A percentile compares a stretch with the other conserved stretches of the same genome.
These are phyloP conservation scores for Barnettozyma wickerhamii DNA, from an alignment of 805 yeast genomes.

Conservation along the genomic window DNA sequence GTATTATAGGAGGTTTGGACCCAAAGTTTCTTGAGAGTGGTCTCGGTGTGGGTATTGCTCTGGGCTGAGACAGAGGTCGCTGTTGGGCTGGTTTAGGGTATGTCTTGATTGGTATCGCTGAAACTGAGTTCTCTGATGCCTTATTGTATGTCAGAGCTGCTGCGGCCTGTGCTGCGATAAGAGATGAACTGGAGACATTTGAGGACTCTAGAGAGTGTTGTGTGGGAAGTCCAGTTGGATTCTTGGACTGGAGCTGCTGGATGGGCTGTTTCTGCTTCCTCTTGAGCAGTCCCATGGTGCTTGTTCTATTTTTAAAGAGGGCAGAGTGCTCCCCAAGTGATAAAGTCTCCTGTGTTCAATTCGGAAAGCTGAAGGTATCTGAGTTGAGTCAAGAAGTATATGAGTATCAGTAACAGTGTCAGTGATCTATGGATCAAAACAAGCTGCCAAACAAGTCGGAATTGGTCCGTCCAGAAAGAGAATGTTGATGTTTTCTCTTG, in stretches of 20 bases:
- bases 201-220: not conserved
- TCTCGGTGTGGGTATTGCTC: not conserved
- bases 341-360: too few species aligned
- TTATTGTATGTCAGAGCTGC: slow-evolving; percentile 12
- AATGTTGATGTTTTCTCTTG: not conserved
- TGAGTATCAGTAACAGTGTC: not conserved
- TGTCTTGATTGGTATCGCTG: not conserved
- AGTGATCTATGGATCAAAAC: not conserved
- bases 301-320: not conserved
- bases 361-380: too few species aligned
- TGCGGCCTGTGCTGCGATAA: slow-evolving; percentile 25
- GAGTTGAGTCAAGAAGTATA: too few species aligned
- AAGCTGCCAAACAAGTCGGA: not conserved
- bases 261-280: slow-evolving; percentile 15
- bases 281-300: slow-evolving; percentile 23
- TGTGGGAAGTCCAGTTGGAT: slow-evolving; percentile 22
- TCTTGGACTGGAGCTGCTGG: slow-evolving; percentile 18
- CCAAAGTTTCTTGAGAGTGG: not conserved
- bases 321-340: not conserved
- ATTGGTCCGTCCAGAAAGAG: not conserved
- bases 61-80: not conserved
- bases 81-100: not conserved
- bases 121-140: not conserved
- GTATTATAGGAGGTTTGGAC: not conserved
- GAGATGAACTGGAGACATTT: slow-evolving; percentile 9